These are phyloP conservation scores for Colletotrichum truncatum DNA, from an alignment of 2,329 filamentous ascomycete genomes.

Conservation along the genomic window DNA sequence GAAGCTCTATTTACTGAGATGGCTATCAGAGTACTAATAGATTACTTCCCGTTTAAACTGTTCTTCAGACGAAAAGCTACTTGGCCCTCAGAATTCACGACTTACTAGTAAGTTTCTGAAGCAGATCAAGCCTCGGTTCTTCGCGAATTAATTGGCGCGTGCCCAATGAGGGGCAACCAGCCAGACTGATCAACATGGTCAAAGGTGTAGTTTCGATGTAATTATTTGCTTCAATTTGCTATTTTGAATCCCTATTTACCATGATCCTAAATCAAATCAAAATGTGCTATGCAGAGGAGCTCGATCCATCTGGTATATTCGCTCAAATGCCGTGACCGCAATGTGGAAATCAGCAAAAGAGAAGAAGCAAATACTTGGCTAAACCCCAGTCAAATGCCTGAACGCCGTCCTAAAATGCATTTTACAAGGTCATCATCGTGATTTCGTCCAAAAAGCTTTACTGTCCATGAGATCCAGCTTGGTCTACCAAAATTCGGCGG, in stretches of 20 bases:
- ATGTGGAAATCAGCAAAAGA: constrained; percentile 11
- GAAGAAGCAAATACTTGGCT: not conserved
- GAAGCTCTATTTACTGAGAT: constrained; percentile 1
- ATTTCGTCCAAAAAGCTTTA: constrained; percentile 34
- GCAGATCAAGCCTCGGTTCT: not conserved
- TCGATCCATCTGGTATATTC: constrained; percentile 1
- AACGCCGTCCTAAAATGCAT: constrained; percentile 21
- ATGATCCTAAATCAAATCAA: not conserved
- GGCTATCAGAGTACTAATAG: too few species aligned
- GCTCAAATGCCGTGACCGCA: constrained; percentile 12
- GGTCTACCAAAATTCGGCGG: constrained; percentile 45
- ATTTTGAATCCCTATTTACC: not conserved
- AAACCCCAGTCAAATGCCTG: not conserved
- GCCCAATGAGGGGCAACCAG: too few species aligned
- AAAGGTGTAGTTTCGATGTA: not conserved
- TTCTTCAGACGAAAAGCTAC: too few species aligned
- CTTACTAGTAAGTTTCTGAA: too few species aligned
- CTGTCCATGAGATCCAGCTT: constrained; percentile 55
- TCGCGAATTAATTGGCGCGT: not conserved
- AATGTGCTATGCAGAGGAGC: not conserved
- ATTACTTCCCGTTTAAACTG: too few species aligned
- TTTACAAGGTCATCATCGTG: constrained; percentile 21
- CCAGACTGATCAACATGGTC: not conserved
- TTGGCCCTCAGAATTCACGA: too few species aligned
- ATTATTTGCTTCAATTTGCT: not conserved